phyloP scores from a whole-genome alignment of 108 stramenopile species.

The Fistulifera pelliculosa region DNA sequence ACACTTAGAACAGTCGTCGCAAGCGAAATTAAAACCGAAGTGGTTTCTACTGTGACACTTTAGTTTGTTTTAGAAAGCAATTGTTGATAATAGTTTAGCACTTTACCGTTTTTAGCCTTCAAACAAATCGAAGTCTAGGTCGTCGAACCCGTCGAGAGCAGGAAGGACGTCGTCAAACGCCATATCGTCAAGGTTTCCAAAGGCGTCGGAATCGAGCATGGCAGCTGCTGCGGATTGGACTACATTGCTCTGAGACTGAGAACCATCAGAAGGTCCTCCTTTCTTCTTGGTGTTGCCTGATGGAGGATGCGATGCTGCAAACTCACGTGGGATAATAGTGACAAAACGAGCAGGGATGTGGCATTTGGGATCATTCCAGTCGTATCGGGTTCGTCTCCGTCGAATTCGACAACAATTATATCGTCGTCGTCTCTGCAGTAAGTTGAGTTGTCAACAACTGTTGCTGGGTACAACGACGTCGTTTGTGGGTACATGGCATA shows the following conservation, averaged over 20 bases:
- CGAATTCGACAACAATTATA: conserved; percentile 70
- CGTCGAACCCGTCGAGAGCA: background rate
- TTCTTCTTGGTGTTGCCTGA: conserved; percentile 3
- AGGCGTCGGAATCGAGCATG: conserved; percentile 3
- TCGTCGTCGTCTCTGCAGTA: conserved; percentile 73
- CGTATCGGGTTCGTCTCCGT: conserved; percentile 53
- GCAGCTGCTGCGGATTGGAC: conserved; percentile 4
- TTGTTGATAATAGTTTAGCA: too few relatives aligned
- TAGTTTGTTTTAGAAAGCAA: too few relatives aligned
- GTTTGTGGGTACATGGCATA: conserved; percentile 75
- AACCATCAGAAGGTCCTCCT: too few relatives aligned
- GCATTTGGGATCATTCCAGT: conserved; percentile 35
- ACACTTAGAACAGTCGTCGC: too few relatives aligned
- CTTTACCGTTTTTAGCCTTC: background rate
- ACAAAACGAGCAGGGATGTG: conserved; percentile 69
- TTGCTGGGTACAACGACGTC: conserved; percentile 60
- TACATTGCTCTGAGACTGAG: too few relatives aligned
- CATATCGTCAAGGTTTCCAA: conserved; percentile 8
- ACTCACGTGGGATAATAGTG: conserved; percentile 56
- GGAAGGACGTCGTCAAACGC: conserved; percentile 5
- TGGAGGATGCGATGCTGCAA: conserved; percentile 26
- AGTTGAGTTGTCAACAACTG: conserved; percentile 62
- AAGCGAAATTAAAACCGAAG: too few relatives aligned
- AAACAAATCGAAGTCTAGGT: background rate
- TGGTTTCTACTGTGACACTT: too few relatives aligned